A percentile compares a stretch with the other conserved stretches of the same genome.
These are phyloP conservation scores for Musa troglodytarum DNA, from an alignment of 176 grass and related monocot genomes.

Conservation along the genomic window DNA sequence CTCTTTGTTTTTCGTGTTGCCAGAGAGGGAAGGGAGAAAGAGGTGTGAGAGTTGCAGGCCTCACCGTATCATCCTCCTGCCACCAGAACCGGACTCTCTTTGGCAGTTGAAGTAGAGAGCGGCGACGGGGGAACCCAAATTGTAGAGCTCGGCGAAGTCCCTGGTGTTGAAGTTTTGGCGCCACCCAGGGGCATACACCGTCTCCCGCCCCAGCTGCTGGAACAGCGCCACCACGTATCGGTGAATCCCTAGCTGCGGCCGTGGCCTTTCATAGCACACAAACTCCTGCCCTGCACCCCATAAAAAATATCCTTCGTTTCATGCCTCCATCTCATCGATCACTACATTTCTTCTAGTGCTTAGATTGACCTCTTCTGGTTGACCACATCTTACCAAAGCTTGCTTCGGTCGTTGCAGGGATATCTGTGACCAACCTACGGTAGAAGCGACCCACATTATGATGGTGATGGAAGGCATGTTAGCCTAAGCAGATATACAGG, in stretches of 20 bases:
- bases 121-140: conserved; percentile 60
- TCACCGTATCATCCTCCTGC: conserved; percentile 41
- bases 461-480: neutral
- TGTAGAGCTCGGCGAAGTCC: conserved; percentile 89
- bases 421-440: conserved; percentile 57
- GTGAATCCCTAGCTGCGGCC: conserved; percentile 76
- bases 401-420: conserved; percentile 44
- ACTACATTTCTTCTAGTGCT: too few relatives aligned
- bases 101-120: conserved; percentile 92
- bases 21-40: too few relatives aligned
- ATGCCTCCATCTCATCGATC: too few relatives aligned
- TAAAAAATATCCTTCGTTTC: too few relatives aligned
- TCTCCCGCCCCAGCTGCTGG: conserved; percentile 58
- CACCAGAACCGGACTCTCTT: conserved; percentile 63
- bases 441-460: neutral
- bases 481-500: neutral
- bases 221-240: conserved; percentile 73
- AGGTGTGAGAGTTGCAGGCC: too few relatives aligned
- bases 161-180: conserved; percentile 69
- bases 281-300: conserved; percentile 45
- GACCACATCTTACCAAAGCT: conserved; percentile 29
- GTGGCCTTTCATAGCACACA: conserved; percentile 55
- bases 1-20: too few relatives aligned
- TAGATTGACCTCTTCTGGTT: too few relatives aligned
- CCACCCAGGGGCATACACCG: conserved; percentile 60